Conservation (phyloP, 192 early-diverging fungal species). For the Dissophora ornata region DNA sequence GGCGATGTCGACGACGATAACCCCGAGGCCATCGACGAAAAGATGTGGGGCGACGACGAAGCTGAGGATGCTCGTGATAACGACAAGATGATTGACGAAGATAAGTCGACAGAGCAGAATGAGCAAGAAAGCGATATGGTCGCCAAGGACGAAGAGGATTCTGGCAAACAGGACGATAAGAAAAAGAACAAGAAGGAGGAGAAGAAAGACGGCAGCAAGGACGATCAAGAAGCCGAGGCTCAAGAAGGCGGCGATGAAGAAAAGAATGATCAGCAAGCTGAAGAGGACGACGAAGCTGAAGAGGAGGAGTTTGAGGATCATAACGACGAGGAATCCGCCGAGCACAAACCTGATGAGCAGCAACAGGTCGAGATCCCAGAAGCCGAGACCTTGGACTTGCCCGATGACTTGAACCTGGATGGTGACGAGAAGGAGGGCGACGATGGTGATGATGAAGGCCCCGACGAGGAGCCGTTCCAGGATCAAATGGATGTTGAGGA, state of each 20-base stretch:
- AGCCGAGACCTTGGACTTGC: constrained; percentile 81
- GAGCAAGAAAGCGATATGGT: constrained; percentile 70
- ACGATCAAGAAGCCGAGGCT: constrained; percentile 50
- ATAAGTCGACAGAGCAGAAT: constrained; percentile 58
- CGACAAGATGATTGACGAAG: constrained; percentile 76
- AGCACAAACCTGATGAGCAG: constrained; percentile 62
- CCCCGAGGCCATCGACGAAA: constrained; percentile 93
- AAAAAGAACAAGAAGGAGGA: constrained; percentile 61
- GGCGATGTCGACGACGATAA: constrained; percentile 91
- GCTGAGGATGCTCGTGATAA: constrained; percentile 68
- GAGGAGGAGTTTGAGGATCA: constrained; percentile 65
- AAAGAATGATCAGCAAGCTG: constrained; percentile 49
- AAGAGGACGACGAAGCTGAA: constrained; percentile 57
- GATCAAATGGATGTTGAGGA: constrained; percentile 59
- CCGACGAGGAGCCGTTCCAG: constrained; percentile 48
- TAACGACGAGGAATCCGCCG: constrained; percentile 54
- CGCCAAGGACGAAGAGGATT: constrained; percentile 69
- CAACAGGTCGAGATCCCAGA: constrained; percentile 69
- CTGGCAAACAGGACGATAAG: constrained; percentile 60
- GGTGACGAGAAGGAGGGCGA: constrained; percentile 60
- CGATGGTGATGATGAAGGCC: constrained; percentile 58
- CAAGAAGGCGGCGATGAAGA: constrained; percentile 63
- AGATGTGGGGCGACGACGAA: constrained; percentile 95
- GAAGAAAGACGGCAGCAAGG: constrained; percentile 55
- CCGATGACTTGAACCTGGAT: constrained; percentile 82